A percentile compares a stretch with the other conserved stretches of the same genome.
Conservation (phyloP, 192 early-diverging fungal species). For the Coemansia nantahalensis region DNA sequence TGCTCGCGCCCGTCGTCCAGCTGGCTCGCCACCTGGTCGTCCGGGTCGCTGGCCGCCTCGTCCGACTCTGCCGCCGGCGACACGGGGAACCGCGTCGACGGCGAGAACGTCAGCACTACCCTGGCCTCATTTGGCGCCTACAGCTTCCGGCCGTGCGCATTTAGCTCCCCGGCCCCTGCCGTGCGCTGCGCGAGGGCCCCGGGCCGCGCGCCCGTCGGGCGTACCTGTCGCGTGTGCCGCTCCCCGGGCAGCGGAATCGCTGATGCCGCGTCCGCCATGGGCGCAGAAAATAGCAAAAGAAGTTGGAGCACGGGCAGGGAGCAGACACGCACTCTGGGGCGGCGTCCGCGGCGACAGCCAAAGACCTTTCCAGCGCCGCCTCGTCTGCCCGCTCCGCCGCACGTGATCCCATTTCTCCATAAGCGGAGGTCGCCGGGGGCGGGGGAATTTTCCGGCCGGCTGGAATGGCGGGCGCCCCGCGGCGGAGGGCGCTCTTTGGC, state of each 20-base stretch:
- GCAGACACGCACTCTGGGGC: too few species aligned
- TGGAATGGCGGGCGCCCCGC: too few species aligned
- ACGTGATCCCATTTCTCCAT: too few species aligned
- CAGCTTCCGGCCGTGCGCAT: background rate
- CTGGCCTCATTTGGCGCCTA: background rate
- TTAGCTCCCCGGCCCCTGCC: too few species aligned
- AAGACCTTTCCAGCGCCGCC: too few species aligned
- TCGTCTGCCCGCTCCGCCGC: too few species aligned
- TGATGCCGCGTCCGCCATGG: slow-evolving; percentile 33
- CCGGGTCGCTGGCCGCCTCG: slow-evolving; percentile 39
- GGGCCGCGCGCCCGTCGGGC: too few species aligned
- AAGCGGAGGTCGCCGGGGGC: too few species aligned
- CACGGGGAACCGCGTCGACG: slow-evolving; percentile 42
- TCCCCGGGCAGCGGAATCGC: slow-evolving; percentile 39
- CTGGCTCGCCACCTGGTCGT: slow-evolving; percentile 30
- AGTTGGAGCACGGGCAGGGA: slow-evolving; percentile 7
- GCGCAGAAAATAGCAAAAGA: slow-evolving; percentile 4
- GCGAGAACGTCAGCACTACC: slow-evolving; percentile 40
- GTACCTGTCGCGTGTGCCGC: slow-evolving; percentile 38
- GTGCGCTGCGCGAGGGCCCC: too few species aligned
- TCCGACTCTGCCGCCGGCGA: slow-evolving; percentile 31
- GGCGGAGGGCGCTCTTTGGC: too few species aligned
- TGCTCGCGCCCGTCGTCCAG: slow-evolving; percentile 22
- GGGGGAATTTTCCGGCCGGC: too few species aligned
- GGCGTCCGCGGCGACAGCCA: too few species aligned